Percentiles rank a stretch among this genome's conserved stretches.
These are phyloP conservation scores for Tritrichomonas musculus DNA, from an alignment of 208 protist genomes.

Conservation along the genomic window DNA sequence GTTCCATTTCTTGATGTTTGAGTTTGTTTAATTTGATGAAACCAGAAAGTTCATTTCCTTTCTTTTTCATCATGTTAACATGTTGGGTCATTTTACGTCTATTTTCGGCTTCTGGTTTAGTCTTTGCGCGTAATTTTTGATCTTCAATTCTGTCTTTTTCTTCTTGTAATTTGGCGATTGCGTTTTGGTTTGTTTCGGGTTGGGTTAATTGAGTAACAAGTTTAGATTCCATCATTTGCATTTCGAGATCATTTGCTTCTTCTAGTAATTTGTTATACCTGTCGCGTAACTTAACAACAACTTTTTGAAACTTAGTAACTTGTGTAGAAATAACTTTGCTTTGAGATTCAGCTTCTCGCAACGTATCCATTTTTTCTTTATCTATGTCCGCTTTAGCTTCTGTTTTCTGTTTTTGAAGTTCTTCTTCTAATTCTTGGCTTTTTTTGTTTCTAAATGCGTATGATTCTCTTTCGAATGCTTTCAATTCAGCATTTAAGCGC, in stretches of 20 bases:
- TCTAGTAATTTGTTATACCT: neutral
- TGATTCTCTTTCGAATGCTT: neutral
- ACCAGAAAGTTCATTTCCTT: neutral
- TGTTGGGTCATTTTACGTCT: neutral
- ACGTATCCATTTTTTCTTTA: conserved; percentile 6
- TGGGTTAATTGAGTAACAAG: neutral
- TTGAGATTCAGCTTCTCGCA: neutral
- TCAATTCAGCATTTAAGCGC: neutral
- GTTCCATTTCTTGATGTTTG: neutral
- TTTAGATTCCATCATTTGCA: conserved; percentile 15
- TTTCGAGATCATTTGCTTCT: conserved; percentile 20
- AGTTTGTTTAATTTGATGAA: conserved; percentile 1
- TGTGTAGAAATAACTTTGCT: neutral
- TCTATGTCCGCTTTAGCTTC: neutral
- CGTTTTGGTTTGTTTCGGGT: neutral
- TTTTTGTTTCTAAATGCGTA: neutral
- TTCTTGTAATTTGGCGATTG: neutral
- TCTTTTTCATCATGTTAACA: conserved; percentile 29
- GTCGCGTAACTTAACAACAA: neutral
- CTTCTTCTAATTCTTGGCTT: neutral
- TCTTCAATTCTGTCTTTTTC: neutral
- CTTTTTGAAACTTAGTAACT: conserved; percentile 17
- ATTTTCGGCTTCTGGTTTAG: neutral
- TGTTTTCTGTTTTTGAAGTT: neutral
- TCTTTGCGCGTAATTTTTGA: neutral